Evolutionary conservation across 495 filamentous ascomycete genomes (phyloP).

Genomic region (Aspergillus nanangensis): DNA sequence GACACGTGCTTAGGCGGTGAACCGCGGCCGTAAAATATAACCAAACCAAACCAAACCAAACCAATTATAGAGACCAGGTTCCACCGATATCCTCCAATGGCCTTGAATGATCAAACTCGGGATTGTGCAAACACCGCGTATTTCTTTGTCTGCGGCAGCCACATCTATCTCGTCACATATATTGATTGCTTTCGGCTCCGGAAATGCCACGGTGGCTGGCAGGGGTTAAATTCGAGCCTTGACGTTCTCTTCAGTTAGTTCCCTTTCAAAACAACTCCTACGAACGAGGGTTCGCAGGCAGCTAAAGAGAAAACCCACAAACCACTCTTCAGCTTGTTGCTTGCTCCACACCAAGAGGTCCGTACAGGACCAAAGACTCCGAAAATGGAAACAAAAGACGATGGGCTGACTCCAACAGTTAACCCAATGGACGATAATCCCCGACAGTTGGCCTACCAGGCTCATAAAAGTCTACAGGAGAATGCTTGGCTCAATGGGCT

Average conservation of each 20-base stretch:
- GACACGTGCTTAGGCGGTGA: no score
- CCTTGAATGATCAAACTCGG: no score
- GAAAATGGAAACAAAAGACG: neutral
- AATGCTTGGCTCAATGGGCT: slow-evolving; percentile 7
- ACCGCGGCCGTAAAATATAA: no score
- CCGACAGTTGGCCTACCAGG: neutral
- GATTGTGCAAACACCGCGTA: no score
- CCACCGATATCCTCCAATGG: no score
- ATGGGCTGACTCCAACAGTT: neutral
- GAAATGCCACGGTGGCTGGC: no score
- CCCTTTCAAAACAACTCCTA: neutral
- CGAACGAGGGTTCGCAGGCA: neutral
- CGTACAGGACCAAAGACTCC: neutral
- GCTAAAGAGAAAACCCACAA: neutral
- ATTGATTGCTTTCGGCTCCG: no score
- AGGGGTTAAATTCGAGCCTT: neutral
- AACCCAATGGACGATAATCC: neutral
- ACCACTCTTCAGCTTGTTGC: neutral
- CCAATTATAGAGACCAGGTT: no score
- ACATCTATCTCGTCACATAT: no score
- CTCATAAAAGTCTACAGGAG: neutral
- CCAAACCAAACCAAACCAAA: no score
- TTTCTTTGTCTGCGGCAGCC: no score
- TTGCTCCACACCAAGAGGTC: neutral
- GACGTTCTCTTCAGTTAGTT: neutral